phyloP scores from a whole-genome alignment of 2,329 filamentous ascomycete genomes.

The Hypoxylon sp. region DNA sequence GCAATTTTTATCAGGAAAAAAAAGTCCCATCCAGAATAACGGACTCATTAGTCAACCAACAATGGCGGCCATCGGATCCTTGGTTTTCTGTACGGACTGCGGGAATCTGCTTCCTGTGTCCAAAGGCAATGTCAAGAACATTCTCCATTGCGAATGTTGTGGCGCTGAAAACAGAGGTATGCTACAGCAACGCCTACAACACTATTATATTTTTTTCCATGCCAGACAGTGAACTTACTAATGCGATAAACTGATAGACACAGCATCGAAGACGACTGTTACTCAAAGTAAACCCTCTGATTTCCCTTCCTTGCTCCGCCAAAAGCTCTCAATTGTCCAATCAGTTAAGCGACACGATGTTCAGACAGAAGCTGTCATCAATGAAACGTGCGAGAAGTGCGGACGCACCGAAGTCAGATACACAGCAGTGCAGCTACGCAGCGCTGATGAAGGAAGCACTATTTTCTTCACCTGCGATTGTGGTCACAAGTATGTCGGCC shows the following conservation, averaged over 20 bases:
- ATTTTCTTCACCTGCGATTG: conserved; percentile 93
- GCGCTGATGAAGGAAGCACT: conserved; percentile 95
- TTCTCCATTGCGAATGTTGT: conserved; percentile 87
- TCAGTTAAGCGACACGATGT: conserved; percentile 83
- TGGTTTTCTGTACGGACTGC: conserved; percentile 94
- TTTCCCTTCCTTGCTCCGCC: conserved; percentile 90
- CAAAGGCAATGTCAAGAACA: conserved; percentile 80
- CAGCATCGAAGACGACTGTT: conserved; percentile 79
- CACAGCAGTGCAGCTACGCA: conserved; percentile 86
- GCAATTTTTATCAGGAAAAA: background rate
- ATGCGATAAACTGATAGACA: conserved; percentile 66
- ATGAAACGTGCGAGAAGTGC: conserved; percentile 84
- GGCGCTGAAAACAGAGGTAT: conserved; percentile 86
- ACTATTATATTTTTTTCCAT: conserved; percentile 11
- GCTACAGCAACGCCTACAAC: conserved; percentile 40
- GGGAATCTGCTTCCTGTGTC: conserved; percentile 90
- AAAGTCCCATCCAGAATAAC: background rate
- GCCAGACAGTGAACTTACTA: conserved; percentile 19
- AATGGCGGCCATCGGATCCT: conserved; percentile 91
- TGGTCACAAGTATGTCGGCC: conserved; percentile 78
- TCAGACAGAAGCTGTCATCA: conserved; percentile 76
- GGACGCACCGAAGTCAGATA: conserved; percentile 86
- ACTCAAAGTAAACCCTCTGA: conserved; percentile 90
- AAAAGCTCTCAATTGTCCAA: conserved; percentile 90
- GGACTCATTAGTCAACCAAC: background rate